Evolutionary conservation across 2,329 filamentous ascomycete species (phyloP), one percentile per base, ranked within the genome.

Genomic region (Aspergillus sp.): DNA sequence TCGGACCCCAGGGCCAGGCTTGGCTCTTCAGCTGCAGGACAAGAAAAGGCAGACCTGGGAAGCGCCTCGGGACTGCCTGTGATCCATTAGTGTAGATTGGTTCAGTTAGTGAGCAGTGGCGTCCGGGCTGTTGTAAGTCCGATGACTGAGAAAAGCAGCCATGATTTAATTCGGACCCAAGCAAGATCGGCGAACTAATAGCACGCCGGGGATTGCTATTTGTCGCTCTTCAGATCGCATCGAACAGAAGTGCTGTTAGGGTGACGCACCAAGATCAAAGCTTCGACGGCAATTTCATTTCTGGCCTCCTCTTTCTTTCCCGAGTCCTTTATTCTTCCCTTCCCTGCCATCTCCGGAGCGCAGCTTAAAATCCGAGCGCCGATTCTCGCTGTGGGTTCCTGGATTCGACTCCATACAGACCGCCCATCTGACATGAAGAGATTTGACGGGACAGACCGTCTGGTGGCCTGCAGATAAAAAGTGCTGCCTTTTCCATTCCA

Each of bases 201-300:
- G 33, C 40, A 13, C 15, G 24, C 41, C 30, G 49, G 39, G 49
- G 49, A 15, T 11, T 27, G 22, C 34, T 37, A 53, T 53, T 53
- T 53, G 50, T 24, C 37, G 40, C 41, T 42, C 30, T 33, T 33
- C 51, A 54, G 51, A 54, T 41, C 44, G n/a, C 27, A 54, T 47
- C 20, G 40, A 39, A 51, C 39, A 54, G 42, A 48, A 54, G 42
- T 47, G 44, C 51, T 52, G 20, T 53, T 41, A 40, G 42, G 51
- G 51, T 54, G 51, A 47, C 40, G 49, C 51, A 53, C 51, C 41
- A 40, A 54, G 40, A 52, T 52, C 50, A 53, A 46, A 53, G 51
- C 41, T 53, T 46, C 30, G 33, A 34, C 37, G 48, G 37, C 12
- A 34, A 52, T 20, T 15, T n/a, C 27, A 44, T 46, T 39, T 13